Evolutionary conservation across 352 stramenopile species (phyloP), one percentile per base, ranked within the genome.

Genomic region (Phytophthora tentaculata): DNA sequence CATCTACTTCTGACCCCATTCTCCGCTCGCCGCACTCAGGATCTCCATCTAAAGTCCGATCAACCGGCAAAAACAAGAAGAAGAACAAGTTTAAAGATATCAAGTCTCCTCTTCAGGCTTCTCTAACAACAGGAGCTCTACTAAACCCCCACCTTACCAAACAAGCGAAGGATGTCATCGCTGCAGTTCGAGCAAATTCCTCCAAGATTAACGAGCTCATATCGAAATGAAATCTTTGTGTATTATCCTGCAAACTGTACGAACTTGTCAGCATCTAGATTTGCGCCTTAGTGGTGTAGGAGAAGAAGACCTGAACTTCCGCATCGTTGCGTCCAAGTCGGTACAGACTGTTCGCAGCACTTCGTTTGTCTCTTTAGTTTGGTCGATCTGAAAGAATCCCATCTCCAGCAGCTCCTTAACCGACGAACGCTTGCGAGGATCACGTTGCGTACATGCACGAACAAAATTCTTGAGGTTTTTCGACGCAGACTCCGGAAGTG

Each of bases 121-220:
- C 67, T 22, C 41, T 72, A 20, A 57, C 64, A 10, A 19, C 66
- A 14, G 64, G 56, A 17, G 54, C 67, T 16, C 47, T 89, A 19
- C 49, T 88, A 12, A 82, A 93, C 43, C 79, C 77, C 5, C 74
- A 90, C 8, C 83, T 90, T 14, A 79, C 79, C 13, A 56, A 65
- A 20, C 80, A 92, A 39, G 79, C 83, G 0, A 84, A 79, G 51
- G 78, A 94, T 43, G 70, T 90, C 26, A 71, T 94, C 28, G 67
- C 80, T 22, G 77, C 74, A 23, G 64, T 94, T 6, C 81, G 85
- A 4, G 64, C 79, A 32, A 94, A 94, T 56, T 75, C 83, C 19
- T 88, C 82, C 57, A 94, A 94, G 65, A 88, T 94, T 56, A 88
- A 88, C 48, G 81, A 90, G 2, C 73, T 94, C 28, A 89, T 92